Percentiles rank a stretch among this genome's conserved stretches.
Evolutionary conservation across 176 grass and related monocot species (phyloP).

Genomic region (Eragrostis nindensis): DNA sequence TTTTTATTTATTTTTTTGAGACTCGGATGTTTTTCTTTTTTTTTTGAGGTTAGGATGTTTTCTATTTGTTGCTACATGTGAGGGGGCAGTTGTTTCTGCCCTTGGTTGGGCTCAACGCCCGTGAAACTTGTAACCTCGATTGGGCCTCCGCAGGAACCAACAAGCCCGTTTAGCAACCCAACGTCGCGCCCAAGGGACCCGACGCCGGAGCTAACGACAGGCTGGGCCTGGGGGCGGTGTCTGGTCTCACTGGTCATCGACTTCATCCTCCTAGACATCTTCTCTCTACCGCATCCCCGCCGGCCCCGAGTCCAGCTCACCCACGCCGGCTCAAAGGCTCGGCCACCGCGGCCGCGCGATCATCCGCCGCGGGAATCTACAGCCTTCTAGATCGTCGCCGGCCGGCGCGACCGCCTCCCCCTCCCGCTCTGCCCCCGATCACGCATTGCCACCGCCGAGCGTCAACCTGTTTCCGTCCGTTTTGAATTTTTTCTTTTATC

Average conservation of each 20-base stretch:
- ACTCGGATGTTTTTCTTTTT: too few relatives aligned
- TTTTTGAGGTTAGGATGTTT: too few relatives aligned
- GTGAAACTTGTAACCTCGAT: too few relatives aligned
- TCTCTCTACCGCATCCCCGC: not conserved
- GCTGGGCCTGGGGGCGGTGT: not conserved
- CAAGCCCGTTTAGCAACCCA: too few relatives aligned
- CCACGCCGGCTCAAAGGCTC: constrained; percentile 15
- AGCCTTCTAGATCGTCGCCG: not conserved
- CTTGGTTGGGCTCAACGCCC: too few relatives aligned
- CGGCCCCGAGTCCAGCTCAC: constrained; percentile 36
- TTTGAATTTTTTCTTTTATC: not conserved
- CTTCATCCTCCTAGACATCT: too few relatives aligned
- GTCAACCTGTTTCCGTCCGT: not conserved
- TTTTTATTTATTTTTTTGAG: too few relatives aligned
- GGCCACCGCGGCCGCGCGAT: not conserved
- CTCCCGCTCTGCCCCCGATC: not conserved
- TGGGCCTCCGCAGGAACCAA: too few relatives aligned
- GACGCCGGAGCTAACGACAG: not conserved
- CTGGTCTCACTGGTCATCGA: not conserved
- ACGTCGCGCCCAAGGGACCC: too few relatives aligned
- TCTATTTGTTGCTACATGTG: too few relatives aligned
- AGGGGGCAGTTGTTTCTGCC: too few relatives aligned
- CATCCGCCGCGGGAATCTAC: not conserved
- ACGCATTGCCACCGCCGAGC: constrained; percentile 30
- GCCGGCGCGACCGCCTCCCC: not conserved